Evolutionary conservation across 208 protist species (phyloP).

Genomic region (Leishmania amazonensis): DNA sequence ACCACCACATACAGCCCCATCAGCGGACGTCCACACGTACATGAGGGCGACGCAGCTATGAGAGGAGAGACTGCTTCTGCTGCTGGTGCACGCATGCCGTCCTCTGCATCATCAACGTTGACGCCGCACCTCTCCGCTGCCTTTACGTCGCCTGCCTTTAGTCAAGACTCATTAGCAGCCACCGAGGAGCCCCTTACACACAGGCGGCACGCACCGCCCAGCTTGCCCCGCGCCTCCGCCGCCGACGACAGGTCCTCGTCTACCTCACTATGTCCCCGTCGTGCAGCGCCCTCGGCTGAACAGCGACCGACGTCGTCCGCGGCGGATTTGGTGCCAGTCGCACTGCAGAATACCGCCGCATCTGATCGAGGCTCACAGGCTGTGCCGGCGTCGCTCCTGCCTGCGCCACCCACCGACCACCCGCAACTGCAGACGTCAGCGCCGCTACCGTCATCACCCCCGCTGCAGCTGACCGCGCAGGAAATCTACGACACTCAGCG

Average conservation of each 20-base stretch:
- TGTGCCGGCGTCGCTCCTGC: not conserved
- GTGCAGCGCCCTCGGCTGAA: not conserved
- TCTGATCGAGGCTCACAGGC: not conserved
- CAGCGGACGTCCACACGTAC: not conserved
- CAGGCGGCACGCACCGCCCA: not conserved
- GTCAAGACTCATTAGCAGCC: constrained; percentile 6
- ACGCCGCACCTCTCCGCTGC: constrained; percentile 6
- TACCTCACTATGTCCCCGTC: not conserved
- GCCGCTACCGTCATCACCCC: not conserved
- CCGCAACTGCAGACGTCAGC: not conserved
- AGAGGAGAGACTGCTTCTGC: not conserved
- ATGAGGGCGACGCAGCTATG: not conserved
- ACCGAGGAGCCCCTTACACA: not conserved
- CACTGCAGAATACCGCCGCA: not conserved
- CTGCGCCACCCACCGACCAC: not conserved
- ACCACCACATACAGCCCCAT: not conserved
- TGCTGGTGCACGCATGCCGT: not conserved
- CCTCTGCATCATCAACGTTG: constrained; percentile 6
- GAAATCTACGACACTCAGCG: constrained; percentile 19
- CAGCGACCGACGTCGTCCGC: not conserved
- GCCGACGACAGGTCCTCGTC: not conserved
- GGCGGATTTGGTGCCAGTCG: not conserved
- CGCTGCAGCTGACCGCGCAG: constrained; percentile 12
- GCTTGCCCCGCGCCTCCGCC: not conserved
- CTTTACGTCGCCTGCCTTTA: constrained; percentile 21